These are phyloP conservation scores for Suillus placidus DNA, from an alignment of 768 basidiomycete genomes.

Conservation along the genomic window DNA sequence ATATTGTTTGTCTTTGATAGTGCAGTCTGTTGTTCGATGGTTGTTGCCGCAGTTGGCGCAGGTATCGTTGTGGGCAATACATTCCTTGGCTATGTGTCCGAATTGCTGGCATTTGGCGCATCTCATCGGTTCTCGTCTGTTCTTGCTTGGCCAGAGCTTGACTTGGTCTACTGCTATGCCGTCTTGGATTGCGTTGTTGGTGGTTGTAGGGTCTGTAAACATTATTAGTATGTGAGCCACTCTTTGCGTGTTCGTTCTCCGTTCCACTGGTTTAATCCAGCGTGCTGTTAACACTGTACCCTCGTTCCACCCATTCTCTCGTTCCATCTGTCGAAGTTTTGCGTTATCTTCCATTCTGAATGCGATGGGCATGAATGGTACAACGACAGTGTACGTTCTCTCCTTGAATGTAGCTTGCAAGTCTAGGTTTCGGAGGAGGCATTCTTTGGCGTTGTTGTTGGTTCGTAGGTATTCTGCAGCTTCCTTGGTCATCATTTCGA, in stretches of 20 bases:
- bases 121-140: slow-evolving; percentile 4
- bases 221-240: slow-evolving; percentile 28
- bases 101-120: slow-evolving; percentile 12
- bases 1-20: neutral
- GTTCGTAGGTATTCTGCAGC: slow-evolving; percentile 22
- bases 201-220: slow-evolving; percentile 19
- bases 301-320: slow-evolving; percentile 12
- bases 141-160: slow-evolving; percentile 16
- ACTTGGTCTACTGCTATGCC: slow-evolving; percentile 22
- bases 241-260: slow-evolving; percentile 19
- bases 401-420: slow-evolving; percentile 10
- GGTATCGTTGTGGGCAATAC: neutral
- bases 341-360: slow-evolving; percentile 14
- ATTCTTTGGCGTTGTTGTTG: neutral
- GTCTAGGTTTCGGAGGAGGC: slow-evolving; percentile 9
- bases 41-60: slow-evolving; percentile 9
- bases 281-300: slow-evolving; percentile 16
- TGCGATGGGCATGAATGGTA: slow-evolving; percentile 25
- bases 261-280: slow-evolving; percentile 31
- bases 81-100: slow-evolving; percentile 12
- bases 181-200: slow-evolving; percentile 26
- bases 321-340: slow-evolving; percentile 16
- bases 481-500: slow-evolving; percentile 17
- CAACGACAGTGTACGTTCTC: slow-evolving; percentile 15
- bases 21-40: neutral